Base-by-base conservation (phyloP, 1,139 yeast genomes). In the Saccharomyces hybrid region DNA sequence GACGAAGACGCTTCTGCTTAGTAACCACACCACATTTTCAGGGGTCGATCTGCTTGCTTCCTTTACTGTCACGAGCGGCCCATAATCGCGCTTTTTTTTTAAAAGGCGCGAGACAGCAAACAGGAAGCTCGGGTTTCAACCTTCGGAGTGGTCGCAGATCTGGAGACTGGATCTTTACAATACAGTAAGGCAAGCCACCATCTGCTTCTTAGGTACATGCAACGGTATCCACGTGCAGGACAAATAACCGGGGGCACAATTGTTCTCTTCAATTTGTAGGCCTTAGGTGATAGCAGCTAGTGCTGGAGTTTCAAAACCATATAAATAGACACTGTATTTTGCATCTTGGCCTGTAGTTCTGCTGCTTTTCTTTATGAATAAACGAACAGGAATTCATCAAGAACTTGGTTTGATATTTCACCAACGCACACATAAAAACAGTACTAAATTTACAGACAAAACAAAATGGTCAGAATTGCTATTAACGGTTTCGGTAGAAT, bases 401-500 rank as follows among this genome's bases (percentile, higher is more conserved):
- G 44, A 38, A 38, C 44, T 38, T 38, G 44, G 44, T 38, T 38
- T 38, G 25, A 38, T 38, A 38, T 38, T 38, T 38, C 44, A 38
- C 44, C 44, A 38, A 38, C 44, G 20, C 26, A 38, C 44, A 38
- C 23, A 14, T n/a, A 38, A 16, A 38, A 38, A 38, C 44, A 38
- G 44, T 38, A 14, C 42, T 20, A 38, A 38, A 38, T 38, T 38
- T 16, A 20, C 44, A 58, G 47, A 54, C 51, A 57, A 56, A 30
- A 48, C 54, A 63, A 55, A 66, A 76, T 76, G 79, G 75, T 76
- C 66, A 72, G 78, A 67, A 78, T 86, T 76, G 90, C 91, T 78
- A 86, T 86, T 75, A 86, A 86, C 84, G 95, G 95, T 71, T 86
- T 86, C 84, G 95, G 95, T 72, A 84, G 95, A 81, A 86, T 86